Evolutionary conservation across 73 alveolate genomes (phyloP), one percentile per base, ranked within the genome.

Genomic region (Breviolum minutum): DNA sequence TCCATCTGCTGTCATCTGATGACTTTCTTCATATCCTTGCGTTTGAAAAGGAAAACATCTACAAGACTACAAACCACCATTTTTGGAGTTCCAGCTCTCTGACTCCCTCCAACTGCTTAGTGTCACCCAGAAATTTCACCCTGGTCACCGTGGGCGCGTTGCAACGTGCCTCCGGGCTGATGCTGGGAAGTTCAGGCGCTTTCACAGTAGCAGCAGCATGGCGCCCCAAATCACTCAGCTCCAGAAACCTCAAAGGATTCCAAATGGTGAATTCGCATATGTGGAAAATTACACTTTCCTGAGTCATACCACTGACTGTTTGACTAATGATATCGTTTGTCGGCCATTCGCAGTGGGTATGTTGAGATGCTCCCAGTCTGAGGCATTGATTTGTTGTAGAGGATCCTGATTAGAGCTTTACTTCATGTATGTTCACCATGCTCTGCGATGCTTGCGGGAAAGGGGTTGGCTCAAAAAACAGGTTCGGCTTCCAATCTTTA

Each of bases 131-230:
- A 40, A 40, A 40, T 40, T 40, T 40, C 54, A 40, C 54, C 54
- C n/a, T n/a, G n/a, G n/a, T n/a, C n/a, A n/a, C n/a, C n/a, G n/a
- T n/a, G 54, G 54, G 54, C 54, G 5, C 54, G 54, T n/a, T n/a
- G 54, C 0, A 40, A 40, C 54, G 54, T 63, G 30, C 92, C 92
- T 83, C 92, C 62, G 92, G 76, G n/a, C 62, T 22, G 92, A 83
- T 83, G 62, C 27, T 54, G 19, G 94, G 76, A 60, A 66, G 73
- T 87, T 90, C 96, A 30, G 81, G 87, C 11, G 96, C 87, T 63
- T 90, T 90, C 87, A 90, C 96, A 19, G 96, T 69, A 71, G 81
- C 96, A 17, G 96, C 96, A 17, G 96, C 96, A 54, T 90, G 96
- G 70, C 96, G 96, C 4, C 96, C 96, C 63, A 90, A 32, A 61